phyloP scores from a whole-genome alignment of 192 early-diverging fungal genomes.

The Entophlyctis helioformis region DNA sequence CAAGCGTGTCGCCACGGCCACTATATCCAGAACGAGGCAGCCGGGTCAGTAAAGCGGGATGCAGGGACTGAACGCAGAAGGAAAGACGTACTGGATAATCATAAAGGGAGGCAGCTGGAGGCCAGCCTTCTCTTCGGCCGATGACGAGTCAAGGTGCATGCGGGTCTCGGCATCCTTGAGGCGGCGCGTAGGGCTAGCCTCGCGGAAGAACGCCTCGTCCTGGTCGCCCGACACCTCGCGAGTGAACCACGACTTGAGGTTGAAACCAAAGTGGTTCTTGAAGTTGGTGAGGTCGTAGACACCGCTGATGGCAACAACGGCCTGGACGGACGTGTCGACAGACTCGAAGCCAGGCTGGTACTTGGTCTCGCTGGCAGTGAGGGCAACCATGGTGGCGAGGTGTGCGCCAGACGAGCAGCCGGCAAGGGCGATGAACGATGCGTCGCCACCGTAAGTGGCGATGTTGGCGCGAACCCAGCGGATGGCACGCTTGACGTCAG shows the following conservation, averaged over 20 bases:
- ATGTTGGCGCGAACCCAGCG: slow-evolving; percentile 54
- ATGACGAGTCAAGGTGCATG: too few relatives aligned
- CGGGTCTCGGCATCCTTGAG: slow-evolving; percentile 6
- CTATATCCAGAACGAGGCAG: not conserved
- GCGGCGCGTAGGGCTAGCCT: slow-evolving; percentile 14
- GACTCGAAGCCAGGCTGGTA: slow-evolving; percentile 46
- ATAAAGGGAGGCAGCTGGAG: slow-evolving; percentile 18
- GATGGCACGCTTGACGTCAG: slow-evolving; percentile 56
- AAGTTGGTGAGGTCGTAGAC: slow-evolving; percentile 31
- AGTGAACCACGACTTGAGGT: slow-evolving; percentile 26
- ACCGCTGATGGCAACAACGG: slow-evolving; percentile 33
- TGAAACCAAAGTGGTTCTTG: slow-evolving; percentile 24
- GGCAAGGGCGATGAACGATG: slow-evolving; percentile 43
- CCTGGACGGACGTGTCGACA: slow-evolving; percentile 46
- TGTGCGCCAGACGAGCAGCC: slow-evolving; percentile 48
- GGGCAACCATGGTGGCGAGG: slow-evolving; percentile 36
- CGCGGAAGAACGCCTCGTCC: slow-evolving; percentile 12
- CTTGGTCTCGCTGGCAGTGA: slow-evolving; percentile 30
- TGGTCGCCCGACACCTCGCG: slow-evolving; percentile 19
- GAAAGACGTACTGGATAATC: slow-evolving; percentile 16
- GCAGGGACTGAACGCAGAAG: not conserved
- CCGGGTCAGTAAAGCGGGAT: not conserved
- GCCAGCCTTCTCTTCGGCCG: slow-evolving; percentile 1
- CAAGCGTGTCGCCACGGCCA: slow-evolving; percentile 20
- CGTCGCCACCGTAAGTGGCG: slow-evolving; percentile 49